Evolutionary conservation across 768 basidiomycete species (phyloP), one percentile per base, ranked within the genome.

Genomic region (Tephrocybe sp.): DNA sequence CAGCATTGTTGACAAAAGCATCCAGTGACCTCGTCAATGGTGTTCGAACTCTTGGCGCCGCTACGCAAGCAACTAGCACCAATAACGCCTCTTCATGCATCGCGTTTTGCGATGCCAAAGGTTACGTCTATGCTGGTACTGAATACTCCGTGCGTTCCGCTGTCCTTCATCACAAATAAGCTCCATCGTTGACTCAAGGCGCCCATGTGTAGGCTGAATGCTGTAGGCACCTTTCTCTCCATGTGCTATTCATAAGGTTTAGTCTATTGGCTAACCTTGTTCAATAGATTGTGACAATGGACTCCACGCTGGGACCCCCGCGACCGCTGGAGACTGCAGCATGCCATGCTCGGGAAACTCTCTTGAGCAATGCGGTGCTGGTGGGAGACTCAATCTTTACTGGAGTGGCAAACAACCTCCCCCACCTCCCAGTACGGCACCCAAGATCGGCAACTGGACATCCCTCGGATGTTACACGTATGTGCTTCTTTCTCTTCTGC

Each of bases 391-490:
- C 12, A 84, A 83, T 58, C 63, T 89, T 3, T 90, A 81, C 67
- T 81, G 76, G 77, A 86, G 76, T 55, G 86, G 86, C 15, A 65
- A 66, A 25, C 48, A 71, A 11, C 82, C 86, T 23, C 81, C 88
- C 12, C 56, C 81, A 0, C 65, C 77, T 12, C 86, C 88, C 0
- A 55, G 68, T 15, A 80, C 78, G 20, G 74, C 78, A 0, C 70
- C 76, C 3, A 78, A 64, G 42, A 76, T 85, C 25, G 87, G 85
- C 3, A 70, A 77, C 24, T 90, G 88, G 88, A 62, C 69, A 5
- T 84, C 81, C 0, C 75, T 90, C 25, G 89, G 89, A n/a, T 91
- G 89, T 63, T 89, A 79, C 69, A 84, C 71, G 88, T 86, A 59
- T 53, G 74, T 60, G 25, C 51, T 47, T 52, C 20, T 21, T 36